Percentiles rank a stretch among this genome's conserved stretches.
These are phyloP conservation scores for Leccinum arenicola DNA, from an alignment of 768 basidiomycete genomes.

Conservation along the genomic window DNA sequence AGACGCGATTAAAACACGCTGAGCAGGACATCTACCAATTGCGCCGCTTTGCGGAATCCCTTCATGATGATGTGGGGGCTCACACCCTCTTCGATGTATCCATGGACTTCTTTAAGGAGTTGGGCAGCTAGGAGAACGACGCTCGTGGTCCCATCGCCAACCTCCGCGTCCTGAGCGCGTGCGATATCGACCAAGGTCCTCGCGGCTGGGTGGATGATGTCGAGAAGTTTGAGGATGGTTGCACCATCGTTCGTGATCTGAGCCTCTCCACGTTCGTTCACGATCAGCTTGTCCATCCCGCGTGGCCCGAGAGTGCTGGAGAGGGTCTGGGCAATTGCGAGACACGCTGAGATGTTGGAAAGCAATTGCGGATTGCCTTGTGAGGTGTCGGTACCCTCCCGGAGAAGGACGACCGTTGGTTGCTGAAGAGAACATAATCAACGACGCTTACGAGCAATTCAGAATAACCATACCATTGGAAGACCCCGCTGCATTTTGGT, in stretches of 20 bases:
- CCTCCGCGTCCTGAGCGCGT: constrained; percentile 96
- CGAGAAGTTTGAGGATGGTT: constrained; percentile 94
- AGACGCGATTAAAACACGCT: constrained; percentile 9
- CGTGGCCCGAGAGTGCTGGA: constrained; percentile 95
- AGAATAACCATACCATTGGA: too few species aligned
- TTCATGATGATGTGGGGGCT: constrained; percentile 98
- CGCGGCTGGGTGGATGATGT: constrained; percentile 97
- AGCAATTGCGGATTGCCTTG: too few species aligned
- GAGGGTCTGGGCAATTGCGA: constrained; percentile 88
- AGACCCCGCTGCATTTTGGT: too few species aligned
- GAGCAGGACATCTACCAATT: constrained; percentile 58
- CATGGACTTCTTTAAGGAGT: constrained; percentile 86
- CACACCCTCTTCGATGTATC: constrained; percentile 94
- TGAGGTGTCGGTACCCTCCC: too few species aligned
- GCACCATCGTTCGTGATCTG: constrained; percentile 99
- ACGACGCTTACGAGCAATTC: too few species aligned
- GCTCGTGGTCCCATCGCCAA: constrained; percentile 97
- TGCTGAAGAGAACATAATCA: too few species aligned
- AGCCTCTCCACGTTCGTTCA: constrained; percentile 88
- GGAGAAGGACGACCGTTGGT: too few species aligned
- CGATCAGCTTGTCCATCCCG: constrained; percentile 99
- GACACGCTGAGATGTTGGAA: too few species aligned
- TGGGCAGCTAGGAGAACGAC: constrained; percentile 95
- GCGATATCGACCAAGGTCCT: constrained; percentile 98
- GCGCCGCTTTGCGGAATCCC: constrained; percentile 84